Percentiles rank a stretch among this genome's conserved stretches.
These are phyloP conservation scores for Candida vaughaniae DNA, from an alignment of 805 yeast species.

Conservation along the genomic window DNA sequence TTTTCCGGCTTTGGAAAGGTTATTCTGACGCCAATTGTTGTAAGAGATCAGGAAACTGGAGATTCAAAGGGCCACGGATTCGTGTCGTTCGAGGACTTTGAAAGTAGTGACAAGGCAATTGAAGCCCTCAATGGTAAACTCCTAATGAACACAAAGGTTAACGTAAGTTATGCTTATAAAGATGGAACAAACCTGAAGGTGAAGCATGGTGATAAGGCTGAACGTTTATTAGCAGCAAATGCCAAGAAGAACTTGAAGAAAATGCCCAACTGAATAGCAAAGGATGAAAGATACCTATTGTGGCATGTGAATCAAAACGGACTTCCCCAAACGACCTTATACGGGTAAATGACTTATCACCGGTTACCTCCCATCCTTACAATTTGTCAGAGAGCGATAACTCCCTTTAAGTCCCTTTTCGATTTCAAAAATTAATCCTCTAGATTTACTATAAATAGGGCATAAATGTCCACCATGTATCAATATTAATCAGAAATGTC, in stretches of 20 bases:
- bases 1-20: slow-evolving; percentile 71
- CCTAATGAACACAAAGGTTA: slow-evolving; percentile 63
- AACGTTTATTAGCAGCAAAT: slow-evolving; percentile 65
- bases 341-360: too few species aligned
- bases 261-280: too few species aligned
- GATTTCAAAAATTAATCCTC: too few species aligned
- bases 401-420: too few species aligned
- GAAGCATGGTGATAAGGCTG: slow-evolving; percentile 77
- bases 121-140: slow-evolving; percentile 64
- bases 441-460: too few species aligned
- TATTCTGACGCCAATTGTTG: slow-evolving; percentile 48
- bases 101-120: slow-evolving; percentile 69
- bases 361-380: too few species aligned
- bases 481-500: too few species aligned
- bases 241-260: slow-evolving; percentile 44
- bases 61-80: slow-evolving; percentile 65
- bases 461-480: too few species aligned
- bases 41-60: slow-evolving; percentile 46
- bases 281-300: too few species aligned
- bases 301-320: too few species aligned
- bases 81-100: slow-evolving; percentile 62
- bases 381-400: too few species aligned
- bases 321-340: too few species aligned
- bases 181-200: slow-evolving; percentile 44
- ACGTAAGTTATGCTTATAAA: slow-evolving; percentile 71